phyloP scores from a whole-genome alignment of 352 stramenopile species.

The Plasmopara halstedii region DNA sequence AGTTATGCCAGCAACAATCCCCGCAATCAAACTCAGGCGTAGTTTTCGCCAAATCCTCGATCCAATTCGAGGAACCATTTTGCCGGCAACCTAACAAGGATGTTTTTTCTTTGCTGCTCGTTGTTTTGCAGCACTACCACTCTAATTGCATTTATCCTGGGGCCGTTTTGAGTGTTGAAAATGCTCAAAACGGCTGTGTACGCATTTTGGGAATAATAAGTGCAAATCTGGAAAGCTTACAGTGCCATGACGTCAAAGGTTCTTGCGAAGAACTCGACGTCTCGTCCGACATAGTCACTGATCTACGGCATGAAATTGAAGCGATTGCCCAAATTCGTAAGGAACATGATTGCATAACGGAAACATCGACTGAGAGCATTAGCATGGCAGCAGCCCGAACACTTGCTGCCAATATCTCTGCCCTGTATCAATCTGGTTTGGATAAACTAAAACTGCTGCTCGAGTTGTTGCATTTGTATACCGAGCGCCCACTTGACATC shows the following conservation, averaged over 20 bases:
- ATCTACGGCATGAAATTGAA: conserved; percentile 45
- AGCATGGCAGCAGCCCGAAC: conserved; percentile 52
- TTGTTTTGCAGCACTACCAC: conserved; percentile 39
- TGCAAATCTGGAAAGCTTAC: conserved; percentile 60
- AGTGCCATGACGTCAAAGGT: conserved; percentile 43
- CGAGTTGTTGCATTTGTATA: conserved; percentile 43
- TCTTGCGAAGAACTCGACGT: conserved; percentile 31
- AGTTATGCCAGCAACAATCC: conserved; percentile 21
- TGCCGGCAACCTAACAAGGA: conserved; percentile 54
- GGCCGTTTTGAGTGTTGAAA: not conserved
- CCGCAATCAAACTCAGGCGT: not conserved
- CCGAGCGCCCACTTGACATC: conserved; percentile 16
- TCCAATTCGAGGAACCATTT: conserved; percentile 73
- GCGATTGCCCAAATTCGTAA: conserved; percentile 30
- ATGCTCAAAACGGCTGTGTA: conserved; percentile 20
- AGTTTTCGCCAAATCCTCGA: conserved; percentile 2
- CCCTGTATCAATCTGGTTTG: conserved; percentile 52
- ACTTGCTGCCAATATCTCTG: conserved; percentile 50
- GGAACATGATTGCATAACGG: not conserved
- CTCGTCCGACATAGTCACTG: conserved; percentile 18
- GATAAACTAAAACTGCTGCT: conserved; percentile 68
- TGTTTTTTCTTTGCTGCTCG: conserved; percentile 42
- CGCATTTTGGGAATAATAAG: conserved; percentile 47
- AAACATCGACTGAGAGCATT: conserved; percentile 17
- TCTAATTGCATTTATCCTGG: not conserved